phyloP scores from a whole-genome alignment of 345 rosid genomes.

The Streptanthus diversifolius region DNA sequence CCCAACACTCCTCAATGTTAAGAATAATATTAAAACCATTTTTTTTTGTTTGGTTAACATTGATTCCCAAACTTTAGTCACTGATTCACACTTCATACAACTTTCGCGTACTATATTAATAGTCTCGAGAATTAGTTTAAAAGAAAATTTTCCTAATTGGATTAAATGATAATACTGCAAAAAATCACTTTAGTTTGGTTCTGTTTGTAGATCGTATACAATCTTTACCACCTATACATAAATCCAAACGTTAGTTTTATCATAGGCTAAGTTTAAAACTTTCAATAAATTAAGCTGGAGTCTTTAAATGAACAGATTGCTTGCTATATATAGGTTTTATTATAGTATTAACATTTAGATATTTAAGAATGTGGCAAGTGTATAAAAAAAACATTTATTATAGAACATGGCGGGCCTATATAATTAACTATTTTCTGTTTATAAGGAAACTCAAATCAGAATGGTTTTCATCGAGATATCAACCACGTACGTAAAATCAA shows the following conservation, averaged over 20 bases:
- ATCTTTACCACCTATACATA: background rate
- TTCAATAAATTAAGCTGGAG: background rate
- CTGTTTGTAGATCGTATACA: background rate
- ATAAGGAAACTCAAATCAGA: background rate
- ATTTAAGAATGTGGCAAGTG: constrained; percentile 1
- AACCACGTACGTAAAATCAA: constrained; percentile 14
- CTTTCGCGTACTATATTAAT: background rate
- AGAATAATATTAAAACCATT: no score
- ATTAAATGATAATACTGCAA: background rate
- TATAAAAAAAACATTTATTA: constrained; percentile 12
- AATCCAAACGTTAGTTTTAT: constrained; percentile 3
- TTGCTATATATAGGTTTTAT: background rate
- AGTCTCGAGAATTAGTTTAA: background rate
- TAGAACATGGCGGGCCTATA: constrained; percentile 22
- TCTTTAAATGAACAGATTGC: background rate
- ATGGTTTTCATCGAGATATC: constrained; percentile 21
- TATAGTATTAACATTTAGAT: background rate
- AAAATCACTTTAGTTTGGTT: background rate
- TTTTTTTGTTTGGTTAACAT: background rate
- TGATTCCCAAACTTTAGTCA: background rate
- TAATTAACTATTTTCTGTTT: background rate
- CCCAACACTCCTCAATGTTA: no score
- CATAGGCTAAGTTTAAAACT: no score
- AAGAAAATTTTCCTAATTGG: background rate
- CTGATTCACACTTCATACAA: background rate